Evolutionary conservation across 768 basidiomycete genomes (phyloP).

Genomic region (Agaricus subrufescens): DNA sequence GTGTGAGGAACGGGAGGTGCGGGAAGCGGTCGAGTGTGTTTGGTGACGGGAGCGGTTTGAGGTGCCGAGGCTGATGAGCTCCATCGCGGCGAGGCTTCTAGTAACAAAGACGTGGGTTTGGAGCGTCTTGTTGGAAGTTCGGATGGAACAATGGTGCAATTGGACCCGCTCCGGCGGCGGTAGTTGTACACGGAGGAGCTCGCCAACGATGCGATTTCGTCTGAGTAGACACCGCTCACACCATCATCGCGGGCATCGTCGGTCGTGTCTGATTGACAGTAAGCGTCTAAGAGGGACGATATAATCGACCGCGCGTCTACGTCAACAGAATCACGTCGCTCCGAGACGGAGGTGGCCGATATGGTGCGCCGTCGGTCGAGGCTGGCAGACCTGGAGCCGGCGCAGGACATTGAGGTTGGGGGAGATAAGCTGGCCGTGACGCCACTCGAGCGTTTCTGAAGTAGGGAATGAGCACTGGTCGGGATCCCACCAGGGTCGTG

Average conservation of each 20-base stretch:
- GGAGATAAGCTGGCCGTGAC: no score
- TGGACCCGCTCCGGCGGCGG: background rate
- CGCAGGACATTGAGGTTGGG: background rate
- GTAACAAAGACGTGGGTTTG: background rate
- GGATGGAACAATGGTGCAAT: background rate
- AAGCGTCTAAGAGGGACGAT: slow-evolving; percentile 4
- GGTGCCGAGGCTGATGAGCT: background rate
- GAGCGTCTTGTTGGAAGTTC: background rate
- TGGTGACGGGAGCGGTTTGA: background rate
- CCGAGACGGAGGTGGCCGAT: background rate
- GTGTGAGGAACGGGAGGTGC: background rate
- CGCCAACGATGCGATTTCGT: background rate
- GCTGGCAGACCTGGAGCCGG: background rate
- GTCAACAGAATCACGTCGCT: background rate
- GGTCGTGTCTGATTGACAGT: slow-evolving; percentile 3
- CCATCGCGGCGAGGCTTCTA: background rate
- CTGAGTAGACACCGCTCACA: background rate
- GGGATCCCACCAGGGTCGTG: background rate
- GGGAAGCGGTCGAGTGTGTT: background rate
- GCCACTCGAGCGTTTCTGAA: no score
- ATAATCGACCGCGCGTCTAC: slow-evolving; percentile 2
- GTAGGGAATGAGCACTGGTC: background rate
- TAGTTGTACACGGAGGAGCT: background rate
- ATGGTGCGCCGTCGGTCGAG: background rate
- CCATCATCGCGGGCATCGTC: background rate